Evolutionary conservation across 148 eudicot genomes (phyloP), one percentile per base, ranked within the genome.

Genomic region (Amaranthus hypochondriacus): DNA sequence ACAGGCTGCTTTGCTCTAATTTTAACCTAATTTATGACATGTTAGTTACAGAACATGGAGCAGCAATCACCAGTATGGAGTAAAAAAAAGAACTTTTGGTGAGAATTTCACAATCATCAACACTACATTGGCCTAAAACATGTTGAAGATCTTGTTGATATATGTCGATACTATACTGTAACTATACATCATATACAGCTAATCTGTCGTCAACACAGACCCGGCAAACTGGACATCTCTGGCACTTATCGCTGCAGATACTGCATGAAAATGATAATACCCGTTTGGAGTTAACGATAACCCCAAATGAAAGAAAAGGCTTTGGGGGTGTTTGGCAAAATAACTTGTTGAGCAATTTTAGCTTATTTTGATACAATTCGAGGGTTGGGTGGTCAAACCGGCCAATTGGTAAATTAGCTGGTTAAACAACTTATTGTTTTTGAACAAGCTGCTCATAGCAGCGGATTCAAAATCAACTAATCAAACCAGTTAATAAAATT

Each of bases 211-310:
- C 92, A 50, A 92, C 86, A 55, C 72, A 39, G 59, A 90, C 89
- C 9, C 97, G 92, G 69, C 96, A 92, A 75, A 92, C 83, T 15
- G 97, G 98, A 71, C 98, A 94, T 74, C 79, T 90, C 78, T 84
- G 84, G 76, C 97, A 94, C 86, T 85, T 89, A 56, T 84, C 97
- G 11, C 85, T 88, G 82, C 97, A 94, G 61, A 70, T 13, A 72
- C 98, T 94, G 96, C 90, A 85, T 63, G 75, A 75, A 48, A 82
- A n/a, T 15, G 52, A 61, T 28, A 28, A 28, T 28, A 28, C 39
- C 39, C 39, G 39, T 28, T 2, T 28, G 2, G 39, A 28, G 39
- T 28, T 28, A 28, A 0, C 39, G 39, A 28, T 28, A 28, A 28
- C 39, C 39, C 39, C 39, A 28, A 28, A 28, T 28, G 39, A 28